Evolutionary conservation across 169 alveolate genomes (phyloP).

Genomic region (Eimeria necatrix): DNA sequence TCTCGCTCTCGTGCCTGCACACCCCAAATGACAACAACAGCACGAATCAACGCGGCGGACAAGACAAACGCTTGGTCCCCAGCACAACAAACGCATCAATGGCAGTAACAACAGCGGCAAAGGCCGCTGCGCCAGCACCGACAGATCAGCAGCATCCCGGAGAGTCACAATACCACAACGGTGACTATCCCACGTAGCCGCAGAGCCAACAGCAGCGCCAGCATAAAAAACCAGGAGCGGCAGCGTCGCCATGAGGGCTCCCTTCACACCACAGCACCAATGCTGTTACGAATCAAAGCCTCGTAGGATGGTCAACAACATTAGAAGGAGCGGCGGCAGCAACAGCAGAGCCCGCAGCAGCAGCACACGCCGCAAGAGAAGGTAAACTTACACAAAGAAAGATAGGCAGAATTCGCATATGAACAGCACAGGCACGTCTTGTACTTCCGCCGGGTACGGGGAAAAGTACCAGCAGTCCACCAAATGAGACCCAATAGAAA

Average conservation of each 20-base stretch:
- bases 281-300: too few relatives aligned
- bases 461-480: conserved; percentile 99
- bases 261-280: too few relatives aligned
- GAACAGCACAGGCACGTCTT: conserved; percentile 94
- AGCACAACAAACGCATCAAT: background rate
- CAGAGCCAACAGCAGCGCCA: background rate
- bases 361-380: conserved; percentile 42
- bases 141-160: background rate
- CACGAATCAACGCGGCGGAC: background rate
- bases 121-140: background rate
- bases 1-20: conserved; percentile 89
- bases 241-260: background rate
- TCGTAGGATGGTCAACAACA: too few relatives aligned
- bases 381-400: conserved; percentile 87
- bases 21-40: background rate
- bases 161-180: background rate
- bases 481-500: conserved; percentile 95
- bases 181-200: background rate
- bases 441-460: conserved; percentile 98
- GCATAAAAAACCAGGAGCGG: background rate
- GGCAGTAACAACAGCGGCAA: conserved; percentile 41
- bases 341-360: conserved; percentile 21
- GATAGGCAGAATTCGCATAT: conserved; percentile 98
- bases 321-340: conserved; percentile 21
- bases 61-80: background rate